These are phyloP conservation scores for Xylaria hypoxylon DNA, from an alignment of 2,329 filamentous ascomycete species.

Conservation along the genomic window DNA sequence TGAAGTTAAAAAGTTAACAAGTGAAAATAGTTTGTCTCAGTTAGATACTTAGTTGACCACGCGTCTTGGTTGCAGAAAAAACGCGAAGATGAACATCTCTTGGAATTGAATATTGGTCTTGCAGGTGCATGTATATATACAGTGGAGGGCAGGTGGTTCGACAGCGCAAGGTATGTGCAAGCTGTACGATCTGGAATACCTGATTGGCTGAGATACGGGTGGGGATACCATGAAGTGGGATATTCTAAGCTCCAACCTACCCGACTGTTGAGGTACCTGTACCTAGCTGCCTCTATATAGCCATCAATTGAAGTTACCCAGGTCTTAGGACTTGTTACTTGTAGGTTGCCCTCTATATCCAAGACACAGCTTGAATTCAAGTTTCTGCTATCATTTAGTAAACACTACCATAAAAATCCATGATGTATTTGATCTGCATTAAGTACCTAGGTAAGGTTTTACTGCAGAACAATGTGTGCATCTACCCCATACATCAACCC, in stretches of 20 bases:
- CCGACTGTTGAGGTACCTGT: background rate
- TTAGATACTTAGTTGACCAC: background rate
- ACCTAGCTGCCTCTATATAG: background rate
- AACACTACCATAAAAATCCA: no score
- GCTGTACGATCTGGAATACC: no score
- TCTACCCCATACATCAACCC: background rate
- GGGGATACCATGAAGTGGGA: background rate
- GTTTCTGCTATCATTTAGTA: no score
- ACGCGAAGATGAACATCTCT: background rate
- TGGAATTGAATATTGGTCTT: background rate
- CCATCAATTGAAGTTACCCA: no score
- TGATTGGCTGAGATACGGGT: background rate
- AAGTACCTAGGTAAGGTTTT: no score
- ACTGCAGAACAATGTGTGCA: background rate
- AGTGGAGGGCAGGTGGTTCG: background rate
- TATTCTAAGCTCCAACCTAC: background rate
- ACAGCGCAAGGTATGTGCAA: background rate
- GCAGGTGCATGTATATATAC: constrained; percentile 3
- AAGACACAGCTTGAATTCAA: no score
- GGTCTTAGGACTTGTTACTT: no score
- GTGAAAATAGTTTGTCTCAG: background rate
- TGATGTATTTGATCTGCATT: background rate
- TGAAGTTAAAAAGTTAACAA: no score
- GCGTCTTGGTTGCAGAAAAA: background rate
- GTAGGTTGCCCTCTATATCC: no score